Evolutionary conservation across 2,329 filamentous ascomycete species (phyloP).

Genomic region (Botrytis galanthina): DNA sequence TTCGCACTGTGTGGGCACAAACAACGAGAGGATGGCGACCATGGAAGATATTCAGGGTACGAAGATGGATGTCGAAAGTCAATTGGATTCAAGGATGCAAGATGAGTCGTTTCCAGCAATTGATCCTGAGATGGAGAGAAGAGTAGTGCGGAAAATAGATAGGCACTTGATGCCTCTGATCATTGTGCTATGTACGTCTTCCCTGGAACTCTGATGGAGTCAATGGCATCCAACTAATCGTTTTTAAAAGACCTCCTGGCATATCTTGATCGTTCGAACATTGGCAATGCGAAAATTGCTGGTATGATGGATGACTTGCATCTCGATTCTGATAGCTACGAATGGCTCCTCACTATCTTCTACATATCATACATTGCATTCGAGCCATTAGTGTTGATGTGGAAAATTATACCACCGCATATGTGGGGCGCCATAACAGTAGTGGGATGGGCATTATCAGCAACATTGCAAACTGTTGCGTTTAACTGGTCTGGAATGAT

Average conservation of each 20-base stretch:
- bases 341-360: slow-evolving; percentile 43
- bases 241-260: slow-evolving; percentile 43
- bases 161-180: slow-evolving; percentile 49
- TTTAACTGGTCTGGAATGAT: slow-evolving; percentile 40
- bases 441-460: slow-evolving; percentile 39
- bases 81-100: background rate
- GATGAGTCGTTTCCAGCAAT: background rate
- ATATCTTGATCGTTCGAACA: slow-evolving; percentile 51
- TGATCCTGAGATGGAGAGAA: slow-evolving; percentile 42
- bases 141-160: slow-evolving; percentile 59
- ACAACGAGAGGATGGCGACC: background rate
- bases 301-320: slow-evolving; percentile 52
- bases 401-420: slow-evolving; percentile 42
- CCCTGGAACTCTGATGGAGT: background rate
- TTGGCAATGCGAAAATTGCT: slow-evolving; percentile 54
- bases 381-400: slow-evolving; percentile 42
- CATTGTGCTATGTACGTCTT: slow-evolving; percentile 25
- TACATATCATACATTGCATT: slow-evolving; percentile 44
- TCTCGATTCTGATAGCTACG: slow-evolving; percentile 44
- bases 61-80: slow-evolving; percentile 1
- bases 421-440: slow-evolving; percentile 40
- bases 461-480: slow-evolving; percentile 47
- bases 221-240: background rate
- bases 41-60: background rate
- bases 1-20: background rate